Evolutionary conservation across 1,284 basidiomycete species (phyloP).

Genomic region (Omphalotus olearius): DNA sequence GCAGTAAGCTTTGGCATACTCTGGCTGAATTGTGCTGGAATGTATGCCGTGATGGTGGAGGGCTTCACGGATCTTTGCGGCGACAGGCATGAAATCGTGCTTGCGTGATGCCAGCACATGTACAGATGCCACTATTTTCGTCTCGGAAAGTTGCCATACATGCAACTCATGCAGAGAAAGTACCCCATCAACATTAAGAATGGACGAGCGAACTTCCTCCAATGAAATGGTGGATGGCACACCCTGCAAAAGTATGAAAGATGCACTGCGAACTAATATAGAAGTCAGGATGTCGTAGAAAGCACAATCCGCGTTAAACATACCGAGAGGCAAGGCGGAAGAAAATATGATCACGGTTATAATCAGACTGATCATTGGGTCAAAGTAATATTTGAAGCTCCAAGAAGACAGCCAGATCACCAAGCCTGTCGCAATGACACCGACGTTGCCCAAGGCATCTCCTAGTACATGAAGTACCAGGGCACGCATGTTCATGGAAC

Average conservation of each 20-base stretch:
- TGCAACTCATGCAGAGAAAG: slow-evolving; percentile 93
- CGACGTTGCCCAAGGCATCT: slow-evolving; percentile 96
- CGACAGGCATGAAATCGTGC: slow-evolving; percentile 90
- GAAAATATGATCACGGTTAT: slow-evolving; percentile 98
- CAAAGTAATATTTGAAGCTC: slow-evolving; percentile 86
- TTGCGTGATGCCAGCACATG: slow-evolving; percentile 85
- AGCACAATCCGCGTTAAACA: slow-evolving; percentile 9
- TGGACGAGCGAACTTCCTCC: slow-evolving; percentile 79
- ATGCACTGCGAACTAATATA: slow-evolving; percentile 79
- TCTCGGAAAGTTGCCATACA: slow-evolving; percentile 91
- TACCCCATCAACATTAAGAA: slow-evolving; percentile 83
- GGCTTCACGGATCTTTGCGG: slow-evolving; percentile 76
- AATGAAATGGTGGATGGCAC: slow-evolving; percentile 89
- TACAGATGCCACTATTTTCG: slow-evolving; percentile 76
- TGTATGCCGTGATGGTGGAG: slow-evolving; percentile 94
- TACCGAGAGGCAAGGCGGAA: slow-evolving; percentile 89
- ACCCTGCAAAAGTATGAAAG: slow-evolving; percentile 96
- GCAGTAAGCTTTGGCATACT: slow-evolving; percentile 46
- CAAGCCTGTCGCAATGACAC: slow-evolving; percentile 93
- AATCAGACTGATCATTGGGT: slow-evolving; percentile 90
- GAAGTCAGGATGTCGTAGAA: slow-evolving; percentile 16
- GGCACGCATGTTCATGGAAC: slow-evolving; percentile 97
- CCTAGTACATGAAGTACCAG: slow-evolving; percentile 93
- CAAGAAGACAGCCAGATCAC: slow-evolving; percentile 85
- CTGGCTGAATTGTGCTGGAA: slow-evolving; percentile 87